These are phyloP conservation scores for Periconia digitata DNA, from an alignment of 2,329 filamentous ascomycete species.

Conservation along the genomic window DNA sequence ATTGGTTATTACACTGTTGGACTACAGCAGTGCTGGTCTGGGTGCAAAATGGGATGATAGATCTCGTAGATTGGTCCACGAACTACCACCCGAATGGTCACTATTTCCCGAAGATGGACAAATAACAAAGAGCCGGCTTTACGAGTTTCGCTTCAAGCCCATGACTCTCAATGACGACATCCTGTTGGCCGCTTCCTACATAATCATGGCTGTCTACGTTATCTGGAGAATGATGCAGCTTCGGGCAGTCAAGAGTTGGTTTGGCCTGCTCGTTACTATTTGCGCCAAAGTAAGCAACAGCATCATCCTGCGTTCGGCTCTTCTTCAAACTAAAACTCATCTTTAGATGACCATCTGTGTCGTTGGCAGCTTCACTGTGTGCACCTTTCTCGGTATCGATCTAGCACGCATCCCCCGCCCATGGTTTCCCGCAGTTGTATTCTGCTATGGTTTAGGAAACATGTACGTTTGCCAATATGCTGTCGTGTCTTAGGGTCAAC, in stretches of 20 bases:
- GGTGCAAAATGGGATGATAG: conserved; percentile 67
- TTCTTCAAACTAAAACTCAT: conserved; percentile 13
- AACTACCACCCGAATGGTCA: conserved; percentile 59
- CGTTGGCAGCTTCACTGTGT: conserved; percentile 77
- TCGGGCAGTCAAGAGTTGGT: conserved; percentile 72
- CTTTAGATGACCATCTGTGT: conserved; percentile 65
- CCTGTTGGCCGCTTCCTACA: conserved; percentile 66
- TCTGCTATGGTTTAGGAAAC: conserved; percentile 77
- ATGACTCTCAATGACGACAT: conserved; percentile 68
- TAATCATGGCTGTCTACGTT: conserved; percentile 65
- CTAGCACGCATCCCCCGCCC: conserved; percentile 73
- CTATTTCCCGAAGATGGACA: conserved; percentile 64
- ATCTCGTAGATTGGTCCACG: conserved; percentile 55
- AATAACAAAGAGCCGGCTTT: conserved; percentile 61
- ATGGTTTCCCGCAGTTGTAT: conserved; percentile 74
- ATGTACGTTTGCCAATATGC: conserved; percentile 46
- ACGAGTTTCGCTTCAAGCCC: conserved; percentile 77
- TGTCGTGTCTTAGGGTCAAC: background rate
- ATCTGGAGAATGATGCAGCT: conserved; percentile 67
- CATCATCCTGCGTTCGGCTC: background rate
- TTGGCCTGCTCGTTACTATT: conserved; percentile 72
- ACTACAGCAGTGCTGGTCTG: conserved; percentile 65
- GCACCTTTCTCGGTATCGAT: conserved; percentile 73
- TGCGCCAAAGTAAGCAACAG: conserved; percentile 57
- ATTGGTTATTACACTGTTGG: conserved; percentile 74